phyloP scores from a whole-genome alignment of 2,329 filamentous ascomycete genomes.

The Diaporthe vaccinii region DNA sequence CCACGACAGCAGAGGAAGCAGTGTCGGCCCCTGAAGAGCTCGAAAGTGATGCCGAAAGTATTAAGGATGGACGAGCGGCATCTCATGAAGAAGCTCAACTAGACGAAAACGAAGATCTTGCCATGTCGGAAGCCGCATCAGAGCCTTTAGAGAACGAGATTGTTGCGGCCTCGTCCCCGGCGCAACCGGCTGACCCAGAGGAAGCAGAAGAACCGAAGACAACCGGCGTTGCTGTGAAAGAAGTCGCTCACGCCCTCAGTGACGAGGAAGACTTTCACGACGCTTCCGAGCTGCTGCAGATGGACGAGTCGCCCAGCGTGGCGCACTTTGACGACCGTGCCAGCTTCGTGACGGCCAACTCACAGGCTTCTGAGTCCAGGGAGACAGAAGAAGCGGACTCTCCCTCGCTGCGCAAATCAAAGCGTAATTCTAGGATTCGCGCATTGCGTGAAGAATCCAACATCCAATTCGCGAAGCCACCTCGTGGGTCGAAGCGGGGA shows the following conservation, averaged over 20 bases:
- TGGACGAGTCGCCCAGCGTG: slow-evolving; percentile 8
- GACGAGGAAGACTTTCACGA: slow-evolving; percentile 35
- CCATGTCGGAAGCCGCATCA: slow-evolving; percentile 8
- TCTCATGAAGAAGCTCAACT: slow-evolving; percentile 5
- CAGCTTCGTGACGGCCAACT: slow-evolving; percentile 35
- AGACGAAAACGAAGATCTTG: slow-evolving; percentile 11
- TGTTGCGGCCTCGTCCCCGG: background rate
- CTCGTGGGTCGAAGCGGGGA: slow-evolving; percentile 2
- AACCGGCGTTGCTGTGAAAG: background rate
- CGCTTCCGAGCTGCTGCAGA: slow-evolving; percentile 15
- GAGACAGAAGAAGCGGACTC: slow-evolving; percentile 29
- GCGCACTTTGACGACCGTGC: slow-evolving; percentile 20
- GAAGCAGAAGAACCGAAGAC: background rate
- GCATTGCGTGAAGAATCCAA: slow-evolving; percentile 14
- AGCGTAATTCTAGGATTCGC: slow-evolving; percentile 18
- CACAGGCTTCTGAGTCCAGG: slow-evolving; percentile 30
- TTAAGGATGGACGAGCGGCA: slow-evolving; percentile 19
- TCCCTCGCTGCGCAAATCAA: slow-evolving; percentile 7
- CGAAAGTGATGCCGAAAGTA: slow-evolving; percentile 19
- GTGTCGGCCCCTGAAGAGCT: background rate
- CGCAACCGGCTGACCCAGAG: background rate
- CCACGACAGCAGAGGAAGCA: slow-evolving; percentile 12
- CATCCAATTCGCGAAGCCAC: slow-evolving; percentile 9
- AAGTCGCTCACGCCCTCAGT: background rate
- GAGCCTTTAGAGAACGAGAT: slow-evolving; percentile 21